Evolutionary conservation across 2,329 filamentous ascomycete species (phyloP).

Genomic region (Claviceps fusiformis): DNA sequence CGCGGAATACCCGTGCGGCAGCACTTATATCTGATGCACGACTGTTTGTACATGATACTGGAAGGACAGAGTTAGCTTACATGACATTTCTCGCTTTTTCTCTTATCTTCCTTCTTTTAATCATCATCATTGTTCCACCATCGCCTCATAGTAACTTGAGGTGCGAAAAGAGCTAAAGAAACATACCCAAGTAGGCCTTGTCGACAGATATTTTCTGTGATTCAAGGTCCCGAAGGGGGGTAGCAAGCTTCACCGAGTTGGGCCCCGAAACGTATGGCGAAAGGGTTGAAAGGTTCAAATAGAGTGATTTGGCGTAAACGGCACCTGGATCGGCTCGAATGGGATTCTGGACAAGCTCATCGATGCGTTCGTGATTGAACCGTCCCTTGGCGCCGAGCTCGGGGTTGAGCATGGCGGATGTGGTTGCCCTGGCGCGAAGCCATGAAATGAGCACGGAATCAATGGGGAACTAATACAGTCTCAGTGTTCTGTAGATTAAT

Average conservation of each 20-base stretch:
- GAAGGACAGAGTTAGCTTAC: not conserved
- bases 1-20: not conserved
- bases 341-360: slow-evolving; percentile 55
- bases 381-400: slow-evolving; percentile 35
- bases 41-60: not conserved
- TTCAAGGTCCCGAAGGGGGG: not conserved
- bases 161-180: too few relatives aligned
- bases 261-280: slow-evolving; percentile 77
- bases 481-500: not conserved
- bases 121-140: too few relatives aligned
- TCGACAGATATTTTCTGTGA: not conserved
- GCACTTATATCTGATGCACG: not conserved
- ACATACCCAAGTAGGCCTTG: not conserved
- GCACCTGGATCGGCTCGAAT: slow-evolving; percentile 63
- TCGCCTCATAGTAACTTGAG: too few relatives aligned
- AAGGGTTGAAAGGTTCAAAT: slow-evolving; percentile 69
- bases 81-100: not conserved
- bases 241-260: slow-evolving; percentile 56
- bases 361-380: slow-evolving; percentile 60
- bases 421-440: slow-evolving; percentile 65
- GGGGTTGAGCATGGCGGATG: slow-evolving; percentile 41
- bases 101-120: not conserved
- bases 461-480: slow-evolving; percentile 51
- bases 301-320: slow-evolving; percentile 69
- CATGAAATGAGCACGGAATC: slow-evolving; percentile 59